Evolutionary conservation across 345 rosid species (phyloP).

Genomic region (Salix arbutifolia): DNA sequence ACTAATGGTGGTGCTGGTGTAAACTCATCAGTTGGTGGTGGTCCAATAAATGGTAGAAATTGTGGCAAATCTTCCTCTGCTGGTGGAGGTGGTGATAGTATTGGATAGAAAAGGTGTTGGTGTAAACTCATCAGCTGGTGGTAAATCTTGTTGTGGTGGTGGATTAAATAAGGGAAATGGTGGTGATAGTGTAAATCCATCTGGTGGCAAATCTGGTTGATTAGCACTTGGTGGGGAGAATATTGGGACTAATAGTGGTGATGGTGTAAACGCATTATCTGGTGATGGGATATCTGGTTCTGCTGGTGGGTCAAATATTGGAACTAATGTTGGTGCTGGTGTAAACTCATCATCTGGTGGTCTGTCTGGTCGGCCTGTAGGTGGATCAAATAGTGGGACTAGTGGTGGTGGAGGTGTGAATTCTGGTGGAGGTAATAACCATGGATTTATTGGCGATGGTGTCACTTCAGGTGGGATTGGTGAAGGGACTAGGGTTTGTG

Average conservation of each 20-base stretch:
- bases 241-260: constrained; percentile 19
- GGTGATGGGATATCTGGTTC: constrained; percentile 17
- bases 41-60: neutral
- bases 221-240: neutral
- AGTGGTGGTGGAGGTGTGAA: constrained; percentile 7
- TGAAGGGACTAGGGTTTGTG: constrained; percentile 32
- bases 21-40: neutral
- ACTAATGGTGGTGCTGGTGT: constrained; percentile 4
- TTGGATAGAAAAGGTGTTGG: constrained; percentile 1
- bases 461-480: neutral
- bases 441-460: constrained; percentile 9
- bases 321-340: constrained; percentile 14
- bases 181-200: constrained; percentile 10
- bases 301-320: constrained; percentile 1
- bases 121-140: neutral
- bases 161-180: constrained; percentile 13
- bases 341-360: constrained; percentile 17
- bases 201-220: constrained; percentile 7
- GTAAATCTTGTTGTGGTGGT: constrained; percentile 11
- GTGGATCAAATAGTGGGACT: constrained; percentile 1
- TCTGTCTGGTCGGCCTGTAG: neutral
- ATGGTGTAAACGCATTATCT: neutral
- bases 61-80: neutral
- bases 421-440: constrained; percentile 3
- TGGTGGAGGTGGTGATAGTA: neutral